Conservation (phyloP, 2,329 filamentous ascomycete genomes). For the Penicillium carneum region DNA sequence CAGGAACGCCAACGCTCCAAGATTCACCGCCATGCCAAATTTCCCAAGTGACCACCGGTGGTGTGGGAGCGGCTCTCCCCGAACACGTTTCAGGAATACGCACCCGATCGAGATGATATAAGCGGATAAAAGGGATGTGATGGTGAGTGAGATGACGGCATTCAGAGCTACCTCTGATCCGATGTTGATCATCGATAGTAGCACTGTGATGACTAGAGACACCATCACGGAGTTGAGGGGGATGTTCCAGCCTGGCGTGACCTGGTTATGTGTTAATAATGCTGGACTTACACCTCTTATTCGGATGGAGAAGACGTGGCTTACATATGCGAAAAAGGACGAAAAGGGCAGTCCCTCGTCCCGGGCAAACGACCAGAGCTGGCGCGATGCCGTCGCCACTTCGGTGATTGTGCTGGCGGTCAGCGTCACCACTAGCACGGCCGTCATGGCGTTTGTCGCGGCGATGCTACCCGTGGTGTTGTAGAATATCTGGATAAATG, state of each 20-base stretch:
- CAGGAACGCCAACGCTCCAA: slow-evolving; percentile 51
- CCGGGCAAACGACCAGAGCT: slow-evolving; percentile 63
- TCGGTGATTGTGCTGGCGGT: slow-evolving; percentile 61
- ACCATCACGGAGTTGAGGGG: slow-evolving; percentile 59
- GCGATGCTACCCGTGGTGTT: slow-evolving; percentile 58
- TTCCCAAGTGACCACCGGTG: slow-evolving; percentile 57
- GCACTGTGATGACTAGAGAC: slow-evolving; percentile 53
- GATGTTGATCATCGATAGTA: slow-evolving; percentile 62
- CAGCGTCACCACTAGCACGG: slow-evolving; percentile 59
- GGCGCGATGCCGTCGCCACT: slow-evolving; percentile 64
- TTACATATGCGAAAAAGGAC: slow-evolving; percentile 49
- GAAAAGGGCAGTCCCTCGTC: slow-evolving; percentile 53
- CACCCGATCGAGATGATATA: slow-evolving; percentile 59
- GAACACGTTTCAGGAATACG: slow-evolving; percentile 55
- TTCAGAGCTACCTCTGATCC: slow-evolving; percentile 57
- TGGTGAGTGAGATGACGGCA: slow-evolving; percentile 54
- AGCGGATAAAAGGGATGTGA: slow-evolving; percentile 52
- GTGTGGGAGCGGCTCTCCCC: slow-evolving; percentile 52
- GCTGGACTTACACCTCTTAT: neutral
- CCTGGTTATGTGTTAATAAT: slow-evolving; percentile 33
- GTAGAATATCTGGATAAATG: slow-evolving; percentile 67
- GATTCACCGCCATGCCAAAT: slow-evolving; percentile 55
- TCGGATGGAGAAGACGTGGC: slow-evolving; percentile 9
- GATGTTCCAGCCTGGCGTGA: slow-evolving; percentile 50
- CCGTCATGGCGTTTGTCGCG: slow-evolving; percentile 60